Percentiles rank a stretch among this genome's conserved stretches.
Conservation (phyloP, 495 filamentous ascomycete genomes). For the Neurospora sp. region DNA sequence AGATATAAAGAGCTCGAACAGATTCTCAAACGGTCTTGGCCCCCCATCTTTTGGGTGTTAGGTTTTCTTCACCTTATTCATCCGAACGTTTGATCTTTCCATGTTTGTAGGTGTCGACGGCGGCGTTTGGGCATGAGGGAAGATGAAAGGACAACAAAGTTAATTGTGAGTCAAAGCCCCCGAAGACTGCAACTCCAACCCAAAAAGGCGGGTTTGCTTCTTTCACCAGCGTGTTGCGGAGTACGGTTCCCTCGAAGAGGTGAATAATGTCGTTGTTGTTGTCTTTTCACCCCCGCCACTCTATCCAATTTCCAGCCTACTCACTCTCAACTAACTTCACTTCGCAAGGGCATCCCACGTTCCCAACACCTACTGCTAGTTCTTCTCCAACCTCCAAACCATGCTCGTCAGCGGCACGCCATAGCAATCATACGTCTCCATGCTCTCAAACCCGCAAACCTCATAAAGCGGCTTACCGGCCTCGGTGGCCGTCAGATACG, state of each 20-base stretch:
- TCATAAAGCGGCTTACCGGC: slow-evolving; percentile 12
- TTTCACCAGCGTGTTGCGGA: neutral
- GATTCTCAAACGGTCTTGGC: neutral
- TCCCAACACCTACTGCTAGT: neutral
- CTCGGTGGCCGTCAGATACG: slow-evolving; percentile 10
- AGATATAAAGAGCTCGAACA: neutral
- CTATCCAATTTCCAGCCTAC: too few species aligned
- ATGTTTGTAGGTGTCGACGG: neutral
- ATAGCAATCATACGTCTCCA: neutral
- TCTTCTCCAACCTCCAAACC: neutral
- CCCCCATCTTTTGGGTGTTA: neutral
- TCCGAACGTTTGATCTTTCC: neutral
- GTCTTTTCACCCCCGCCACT: too few species aligned
- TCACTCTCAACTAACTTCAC: neutral
- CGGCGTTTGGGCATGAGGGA: neutral
- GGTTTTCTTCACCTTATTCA: neutral
- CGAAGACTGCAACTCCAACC: neutral
- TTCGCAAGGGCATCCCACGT: neutral
- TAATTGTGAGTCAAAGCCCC: neutral
- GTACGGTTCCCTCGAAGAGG: neutral
- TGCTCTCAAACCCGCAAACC: slow-evolving; percentile 7
- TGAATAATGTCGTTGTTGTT: neutral
- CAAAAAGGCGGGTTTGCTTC: neutral
- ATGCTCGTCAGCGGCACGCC: neutral
- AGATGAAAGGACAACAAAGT: neutral